Percentiles rank a stretch among this genome's conserved stretches.
Conservation (phyloP, 23 red algal species). For the Gracilariopsis chorda region DNA sequence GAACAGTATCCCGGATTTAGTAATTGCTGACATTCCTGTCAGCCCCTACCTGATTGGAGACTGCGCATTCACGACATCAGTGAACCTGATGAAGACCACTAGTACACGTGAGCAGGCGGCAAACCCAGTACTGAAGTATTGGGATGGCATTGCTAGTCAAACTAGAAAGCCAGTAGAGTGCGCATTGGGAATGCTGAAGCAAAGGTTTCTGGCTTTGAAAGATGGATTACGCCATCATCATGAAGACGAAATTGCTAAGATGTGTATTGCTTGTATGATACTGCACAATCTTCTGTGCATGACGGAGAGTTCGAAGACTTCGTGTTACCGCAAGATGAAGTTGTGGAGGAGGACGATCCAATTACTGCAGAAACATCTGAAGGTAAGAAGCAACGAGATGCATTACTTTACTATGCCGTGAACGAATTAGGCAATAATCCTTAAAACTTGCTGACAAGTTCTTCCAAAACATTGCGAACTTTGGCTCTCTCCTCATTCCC, state of each 20-base stretch:
- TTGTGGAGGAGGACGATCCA: background rate
- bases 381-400: background rate
- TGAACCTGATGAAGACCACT: background rate
- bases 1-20: background rate
- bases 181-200: background rate
- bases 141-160: background rate
- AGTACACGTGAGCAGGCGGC: background rate
- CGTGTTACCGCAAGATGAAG: background rate
- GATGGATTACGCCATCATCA: background rate
- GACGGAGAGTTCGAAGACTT: background rate
- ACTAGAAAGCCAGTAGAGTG: background rate
- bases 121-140: background rate
- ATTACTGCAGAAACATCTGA: background rate
- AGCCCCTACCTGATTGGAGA: too few species aligned
- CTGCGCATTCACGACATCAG: too few species aligned
- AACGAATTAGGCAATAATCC: background rate
- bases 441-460: background rate
- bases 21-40: background rate
- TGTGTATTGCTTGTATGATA: background rate
- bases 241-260: background rate
- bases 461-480: background rate
- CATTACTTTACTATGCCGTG: background rate
- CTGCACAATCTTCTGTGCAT: background rate
- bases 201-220: background rate
- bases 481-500: conserved; percentile 4